These are phyloP conservation scores for Irpex sp. DNA, from an alignment of 1,284 basidiomycete species.

Conservation along the genomic window DNA sequence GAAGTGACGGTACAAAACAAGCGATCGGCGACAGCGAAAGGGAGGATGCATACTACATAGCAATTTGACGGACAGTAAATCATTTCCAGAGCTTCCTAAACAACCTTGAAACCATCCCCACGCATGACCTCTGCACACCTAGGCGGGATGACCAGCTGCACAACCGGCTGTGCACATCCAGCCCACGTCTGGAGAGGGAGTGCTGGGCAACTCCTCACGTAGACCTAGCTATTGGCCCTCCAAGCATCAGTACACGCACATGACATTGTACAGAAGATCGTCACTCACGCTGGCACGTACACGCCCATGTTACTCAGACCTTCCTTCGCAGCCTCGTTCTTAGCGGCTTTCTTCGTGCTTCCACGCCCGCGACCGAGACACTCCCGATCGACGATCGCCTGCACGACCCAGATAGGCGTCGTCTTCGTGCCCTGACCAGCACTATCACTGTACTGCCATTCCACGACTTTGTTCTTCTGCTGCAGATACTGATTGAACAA, in stretches of 20 bases:
- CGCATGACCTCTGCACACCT: slow-evolving; percentile 28
- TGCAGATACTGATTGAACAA: slow-evolving; percentile 72
- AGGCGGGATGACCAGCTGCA: slow-evolving; percentile 25
- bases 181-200: slow-evolving; percentile 29
- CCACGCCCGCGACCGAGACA: slow-evolving; percentile 56
- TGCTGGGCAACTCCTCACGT: slow-evolving; percentile 14
- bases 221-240: background rate
- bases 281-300: slow-evolving; percentile 23
- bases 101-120: slow-evolving; percentile 5
- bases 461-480: slow-evolving; percentile 48
- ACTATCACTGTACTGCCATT: slow-evolving; percentile 60
- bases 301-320: slow-evolving; percentile 28
- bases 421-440: slow-evolving; percentile 41
- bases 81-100: background rate
- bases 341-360: slow-evolving; percentile 68
- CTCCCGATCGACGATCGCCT: slow-evolving; percentile 52
- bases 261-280: background rate
- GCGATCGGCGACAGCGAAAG: background rate
- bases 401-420: slow-evolving; percentile 68
- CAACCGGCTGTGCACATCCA: slow-evolving; percentile 21
- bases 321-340: slow-evolving; percentile 49
- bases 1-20: background rate
- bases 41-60: background rate
- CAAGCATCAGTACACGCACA: background rate
- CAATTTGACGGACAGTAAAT: background rate